Evolutionary conservation across 1,139 yeast genomes (phyloP).

Genomic region (Saccharomyces hybrid): DNA sequence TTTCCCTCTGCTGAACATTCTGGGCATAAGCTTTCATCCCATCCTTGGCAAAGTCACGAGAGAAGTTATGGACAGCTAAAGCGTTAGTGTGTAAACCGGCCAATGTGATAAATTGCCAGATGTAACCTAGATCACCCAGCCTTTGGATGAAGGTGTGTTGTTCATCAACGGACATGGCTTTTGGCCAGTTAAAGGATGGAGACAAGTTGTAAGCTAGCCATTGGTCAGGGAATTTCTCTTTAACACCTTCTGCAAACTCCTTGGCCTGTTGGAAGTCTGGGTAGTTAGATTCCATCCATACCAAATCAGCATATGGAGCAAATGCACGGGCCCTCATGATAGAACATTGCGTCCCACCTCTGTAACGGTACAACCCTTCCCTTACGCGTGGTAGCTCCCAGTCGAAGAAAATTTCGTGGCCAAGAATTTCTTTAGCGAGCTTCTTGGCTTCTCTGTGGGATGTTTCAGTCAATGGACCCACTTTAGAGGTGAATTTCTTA

Average conservation of each 20-base stretch:
- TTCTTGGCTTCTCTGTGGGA: constrained; percentile 77
- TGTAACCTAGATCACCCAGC: constrained; percentile 83
- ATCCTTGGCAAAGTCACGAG: constrained; percentile 65
- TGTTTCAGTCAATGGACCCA: constrained; percentile 65
- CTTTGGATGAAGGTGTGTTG: constrained; percentile 87
- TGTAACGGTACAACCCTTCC: constrained; percentile 95
- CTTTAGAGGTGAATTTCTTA: constrained; percentile 56
- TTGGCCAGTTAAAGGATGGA: constrained; percentile 97
- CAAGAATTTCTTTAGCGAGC: constrained; percentile 67
- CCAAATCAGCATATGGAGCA: constrained; percentile 91
- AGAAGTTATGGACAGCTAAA: constrained; percentile 78
- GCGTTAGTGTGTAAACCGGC: constrained; percentile 98
- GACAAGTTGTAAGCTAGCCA: constrained; percentile 96
- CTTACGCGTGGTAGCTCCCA: constrained; percentile 96
- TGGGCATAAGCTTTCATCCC: constrained; percentile 97
- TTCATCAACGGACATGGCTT: constrained; percentile 80
- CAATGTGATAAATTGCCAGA: constrained; percentile 96
- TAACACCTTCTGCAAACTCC: constrained; percentile 90
- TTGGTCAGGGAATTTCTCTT: constrained; percentile 71
- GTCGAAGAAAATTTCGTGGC: constrained; percentile 81
- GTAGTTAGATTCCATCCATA: constrained; percentile 98
- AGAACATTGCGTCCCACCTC: constrained; percentile 96
- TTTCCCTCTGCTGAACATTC: constrained; percentile 79
- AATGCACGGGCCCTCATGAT: constrained; percentile 94
- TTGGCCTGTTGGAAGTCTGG: constrained; percentile 92